A percentile compares a stretch with the other conserved stretches of the same genome.
Evolutionary conservation across 1,284 basidiomycete species (phyloP).

Genomic region (Leccinum fallax): DNA sequence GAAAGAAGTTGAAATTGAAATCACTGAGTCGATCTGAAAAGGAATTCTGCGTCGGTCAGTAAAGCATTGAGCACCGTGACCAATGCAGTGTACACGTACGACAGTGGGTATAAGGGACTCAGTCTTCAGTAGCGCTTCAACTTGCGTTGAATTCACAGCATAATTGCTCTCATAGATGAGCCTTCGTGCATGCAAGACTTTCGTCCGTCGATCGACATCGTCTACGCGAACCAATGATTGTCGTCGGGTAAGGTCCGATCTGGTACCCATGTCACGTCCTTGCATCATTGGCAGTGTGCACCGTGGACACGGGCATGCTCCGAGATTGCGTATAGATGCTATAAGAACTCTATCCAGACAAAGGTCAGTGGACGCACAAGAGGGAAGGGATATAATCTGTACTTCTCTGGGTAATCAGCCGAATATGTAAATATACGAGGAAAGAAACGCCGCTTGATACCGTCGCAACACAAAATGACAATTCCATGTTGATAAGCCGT

Average conservation of each 20-base stretch:
- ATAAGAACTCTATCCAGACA: no score
- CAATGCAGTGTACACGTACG: background rate
- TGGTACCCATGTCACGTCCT: slow-evolving; percentile 13
- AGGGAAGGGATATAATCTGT: no score
- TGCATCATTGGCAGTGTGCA: slow-evolving; percentile 26
- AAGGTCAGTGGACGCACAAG: no score
- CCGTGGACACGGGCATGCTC: slow-evolving; percentile 34
- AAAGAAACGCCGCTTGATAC: no score
- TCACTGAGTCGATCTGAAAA: background rate
- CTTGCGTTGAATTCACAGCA: slow-evolving; percentile 9
- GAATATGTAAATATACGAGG: no score
- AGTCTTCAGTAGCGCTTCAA: slow-evolving; percentile 12
- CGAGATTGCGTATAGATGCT: no score
- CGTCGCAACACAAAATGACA: no score
- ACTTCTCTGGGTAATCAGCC: no score
- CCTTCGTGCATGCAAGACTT: slow-evolving; percentile 9
- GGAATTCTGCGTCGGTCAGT: background rate
- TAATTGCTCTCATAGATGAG: slow-evolving; percentile 19
- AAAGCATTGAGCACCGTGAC: background rate
- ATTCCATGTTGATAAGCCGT: no score
- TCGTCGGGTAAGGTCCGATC: background rate
- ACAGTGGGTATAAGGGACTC: slow-evolving; percentile 11
- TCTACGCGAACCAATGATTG: background rate
- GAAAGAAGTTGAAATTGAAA: background rate
- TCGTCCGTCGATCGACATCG: background rate